phyloP scores from a whole-genome alignment of 208 protist genomes.

The Novymonas esmeraldas region DNA sequence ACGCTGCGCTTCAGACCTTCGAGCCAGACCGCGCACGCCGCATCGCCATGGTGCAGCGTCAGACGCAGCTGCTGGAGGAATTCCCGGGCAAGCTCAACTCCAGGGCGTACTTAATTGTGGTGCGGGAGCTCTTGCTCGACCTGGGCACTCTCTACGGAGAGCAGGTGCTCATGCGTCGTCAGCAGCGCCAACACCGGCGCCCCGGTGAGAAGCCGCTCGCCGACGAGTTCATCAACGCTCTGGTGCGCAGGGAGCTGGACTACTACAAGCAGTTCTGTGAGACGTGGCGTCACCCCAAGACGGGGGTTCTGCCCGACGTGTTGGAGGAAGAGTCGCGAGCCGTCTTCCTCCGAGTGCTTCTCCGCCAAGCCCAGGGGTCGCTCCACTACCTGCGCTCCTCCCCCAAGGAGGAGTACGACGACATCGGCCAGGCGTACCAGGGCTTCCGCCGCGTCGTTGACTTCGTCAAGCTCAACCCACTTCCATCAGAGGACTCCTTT shows the following conservation, averaged over 20 bases:
- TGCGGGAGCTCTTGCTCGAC: slow-evolving; percentile 88
- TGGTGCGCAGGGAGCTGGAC: slow-evolving; percentile 50
- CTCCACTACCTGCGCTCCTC: slow-evolving; percentile 40
- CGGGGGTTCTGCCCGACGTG: slow-evolving; percentile 47
- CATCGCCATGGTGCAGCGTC: slow-evolving; percentile 81
- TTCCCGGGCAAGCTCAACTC: slow-evolving; percentile 86
- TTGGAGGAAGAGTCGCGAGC: slow-evolving; percentile 72
- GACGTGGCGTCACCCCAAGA: slow-evolving; percentile 72
- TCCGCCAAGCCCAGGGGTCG: slow-evolving; percentile 75
- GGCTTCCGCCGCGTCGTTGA: slow-evolving; percentile 62
- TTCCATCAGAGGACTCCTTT: slow-evolving; percentile 16
- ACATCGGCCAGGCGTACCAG: slow-evolving; percentile 45
- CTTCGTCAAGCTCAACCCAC: slow-evolving; percentile 64
- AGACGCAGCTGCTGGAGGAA: slow-evolving; percentile 58
- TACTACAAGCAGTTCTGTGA: slow-evolving; percentile 82
- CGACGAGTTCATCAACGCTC: slow-evolving; percentile 69
- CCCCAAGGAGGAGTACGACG: slow-evolving; percentile 83
- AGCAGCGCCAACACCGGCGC: slow-evolving; percentile 51
- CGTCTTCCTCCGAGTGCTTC: slow-evolving; percentile 80
- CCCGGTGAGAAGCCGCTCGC: slow-evolving; percentile 64
- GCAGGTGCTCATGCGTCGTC: slow-evolving; percentile 60
- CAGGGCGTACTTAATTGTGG: slow-evolving; percentile 83
- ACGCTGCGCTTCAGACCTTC: slow-evolving; percentile 63
- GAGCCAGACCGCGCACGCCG: slow-evolving; percentile 58
- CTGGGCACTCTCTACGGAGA: slow-evolving; percentile 78